Base-by-base conservation (phyloP, 1,284 basidiomycete genomes). In the Pascua sp. region DNA sequence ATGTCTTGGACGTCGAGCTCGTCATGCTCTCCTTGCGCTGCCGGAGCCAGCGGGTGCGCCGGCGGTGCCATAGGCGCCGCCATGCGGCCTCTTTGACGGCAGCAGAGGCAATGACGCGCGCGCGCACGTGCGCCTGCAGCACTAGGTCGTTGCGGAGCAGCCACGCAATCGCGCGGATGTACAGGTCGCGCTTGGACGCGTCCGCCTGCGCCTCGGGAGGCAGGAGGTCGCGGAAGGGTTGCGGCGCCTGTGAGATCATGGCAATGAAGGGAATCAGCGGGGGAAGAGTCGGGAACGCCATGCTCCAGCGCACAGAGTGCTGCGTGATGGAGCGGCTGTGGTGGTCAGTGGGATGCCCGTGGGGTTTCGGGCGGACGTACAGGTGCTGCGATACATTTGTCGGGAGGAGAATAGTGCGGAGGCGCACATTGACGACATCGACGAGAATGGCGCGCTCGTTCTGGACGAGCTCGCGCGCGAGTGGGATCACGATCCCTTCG, bases 391-490 rank as follows among this genome's bases (percentile, higher is more conserved):
- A 84, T 61, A 84, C 86, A 2, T 85, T 81, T 1, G 89, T 83
- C 11, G 88, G 81, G 16, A 84, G 83, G 69, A 96, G 95, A 0
- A 91, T 84, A 0, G 88, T 93, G 67, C 90, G 89, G 39, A 97
- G 77, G 42, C 86, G 84, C n/a, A 78, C 77, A 64, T 90, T 88
- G 16, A 98, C 85, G 9, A 87, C 84, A 66, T 97, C 92, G 47
- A 96, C 86, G 13, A 98, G 81, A 61, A 91, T 90, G 0, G 91
- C 95, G 67, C 91, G 84, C 56, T 90, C 83, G 75, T 92, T 92
- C 61, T 91, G 87, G 18, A 97, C 89, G 40, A 98, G 81, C 83
- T 92, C 92, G 11, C 90, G 83, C 1, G 92, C 90, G 47, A 89
- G 86, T 0, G 91, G 90, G 67, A 89, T 91, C 1, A 95, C 83